Base-by-base conservation (phyloP, 345 rosid genomes). In the Cochlearia excelsa region DNA sequence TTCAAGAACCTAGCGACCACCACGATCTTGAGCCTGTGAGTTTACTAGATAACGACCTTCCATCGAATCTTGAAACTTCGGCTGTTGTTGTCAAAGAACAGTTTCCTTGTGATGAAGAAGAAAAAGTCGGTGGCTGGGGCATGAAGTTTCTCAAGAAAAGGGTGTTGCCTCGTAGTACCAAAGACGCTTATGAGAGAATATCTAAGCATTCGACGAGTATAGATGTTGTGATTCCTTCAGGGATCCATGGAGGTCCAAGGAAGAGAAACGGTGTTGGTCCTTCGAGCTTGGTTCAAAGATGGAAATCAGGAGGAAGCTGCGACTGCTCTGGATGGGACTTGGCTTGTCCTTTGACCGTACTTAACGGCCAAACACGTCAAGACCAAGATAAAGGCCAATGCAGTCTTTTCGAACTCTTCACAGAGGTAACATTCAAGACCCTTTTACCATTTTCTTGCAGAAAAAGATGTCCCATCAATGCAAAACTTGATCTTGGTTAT, bases 281-380 rank as follows among this genome's bases (percentile, higher is more conserved):
- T 37, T 82, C 90, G 10, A 77, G 85, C 59, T 84, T 93, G 71
- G 58, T 82, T 41, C 80, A 83, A 48, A 83, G 99, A 75, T 93
- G 97, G 99, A 82, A 65, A 71, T 83, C 94, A 7, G 95, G 92
- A 48, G 97, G 97, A 51, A 68, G 60, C 71, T 93, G 99, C 53
- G 97, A 93, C 56, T 93, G 99, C 42, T 92, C 95, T 66, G 99
- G 99, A 47, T 93, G 99, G 99, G 99, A 93, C 67, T 63, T 93
- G 31, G 95, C 95, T 26, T 93, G 99, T 60, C 82, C 92, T 0
- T 63, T 93, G 43, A 80, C 81, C 0, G 34, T 87, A 50, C 80
- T 87, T 52, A 70, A 73, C 52, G 72, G 81, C 49, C 69, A 69
- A 57, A 54, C 82, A 53, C 66, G 65, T 46, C 65, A 72, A 49